phyloP scores from a whole-genome alignment of 768 basidiomycete genomes.

The Phylloporus sp. region DNA sequence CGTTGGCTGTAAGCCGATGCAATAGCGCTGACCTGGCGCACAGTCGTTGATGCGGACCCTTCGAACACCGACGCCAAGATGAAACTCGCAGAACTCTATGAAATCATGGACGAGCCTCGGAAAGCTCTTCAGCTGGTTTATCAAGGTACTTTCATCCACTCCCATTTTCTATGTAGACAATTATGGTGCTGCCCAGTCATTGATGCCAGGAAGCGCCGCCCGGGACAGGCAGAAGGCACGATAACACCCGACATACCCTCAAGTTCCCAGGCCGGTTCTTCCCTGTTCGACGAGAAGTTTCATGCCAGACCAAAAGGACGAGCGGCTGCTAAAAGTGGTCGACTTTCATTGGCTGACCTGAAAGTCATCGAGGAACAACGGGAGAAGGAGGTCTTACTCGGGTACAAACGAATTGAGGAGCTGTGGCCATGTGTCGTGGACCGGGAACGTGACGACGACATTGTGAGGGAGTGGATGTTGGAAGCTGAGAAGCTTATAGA shows the following conservation, averaged over 20 bases:
- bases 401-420: constrained; percentile 56
- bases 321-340: constrained; percentile 26
- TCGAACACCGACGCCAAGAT: constrained; percentile 78
- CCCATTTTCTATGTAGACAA: constrained; percentile 67
- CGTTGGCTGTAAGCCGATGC: not conserved
- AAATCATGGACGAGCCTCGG: constrained; percentile 71
- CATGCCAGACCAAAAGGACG: constrained; percentile 34
- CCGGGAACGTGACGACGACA: constrained; percentile 40
- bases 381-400: constrained; percentile 57
- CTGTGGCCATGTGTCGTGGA: constrained; percentile 55
- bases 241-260: constrained; percentile 13
- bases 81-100: constrained; percentile 87
- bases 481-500: constrained; percentile 86
- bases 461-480: constrained; percentile 69
- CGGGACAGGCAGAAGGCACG: constrained; percentile 22
- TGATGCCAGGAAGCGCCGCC: constrained; percentile 51
- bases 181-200: constrained; percentile 40
- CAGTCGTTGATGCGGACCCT: constrained; percentile 74
- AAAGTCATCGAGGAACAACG: constrained; percentile 59
- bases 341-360: constrained; percentile 55
- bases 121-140: constrained; percentile 67
- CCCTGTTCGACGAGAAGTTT: constrained; percentile 60
- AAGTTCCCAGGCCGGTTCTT: constrained; percentile 33
- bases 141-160: constrained; percentile 48
- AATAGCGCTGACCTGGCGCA: constrained; percentile 17